Evolutionary conservation across 2,329 filamentous ascomycete genomes (phyloP), one percentile per base, ranked within the genome.

Genomic region (Furcasterigmium sp.): DNA sequence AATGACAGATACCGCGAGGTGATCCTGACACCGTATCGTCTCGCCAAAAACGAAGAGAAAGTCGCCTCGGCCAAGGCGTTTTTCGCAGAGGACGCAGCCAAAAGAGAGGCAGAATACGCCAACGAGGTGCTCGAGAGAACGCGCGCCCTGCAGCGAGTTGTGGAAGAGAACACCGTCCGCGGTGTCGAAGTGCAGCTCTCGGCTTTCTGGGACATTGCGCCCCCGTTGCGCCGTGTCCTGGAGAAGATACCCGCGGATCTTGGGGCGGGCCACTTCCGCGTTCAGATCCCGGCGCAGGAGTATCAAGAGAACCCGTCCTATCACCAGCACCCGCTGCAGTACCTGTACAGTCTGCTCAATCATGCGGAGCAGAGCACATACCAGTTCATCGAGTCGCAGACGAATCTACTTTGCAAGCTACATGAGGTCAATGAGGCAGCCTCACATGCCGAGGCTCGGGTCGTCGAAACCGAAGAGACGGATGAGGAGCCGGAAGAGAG

Each of bases 121-220:
- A 76, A 80, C 42, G 86, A 90, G 51, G 79, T 84, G 1, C 69
- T 91, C 25, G 75, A 80, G 50, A 82, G 93, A 11, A 82, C 84
- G 17, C 79, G 87, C 52, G 82, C 85, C 18, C 91, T 97, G 58
- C 76, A 87, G 52, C 75, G 77, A 37, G 80, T 93, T 7, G 80
- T 96, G 23, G 89, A 95, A 59, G 76, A 83, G 53, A 93, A 93
- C 43, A 91, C 95, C 18, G 82, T 83, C 17, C 82, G 87, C 9
- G 93, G 91, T 14, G 89, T 97, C 10, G 90, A 96, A 60, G 80
- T 89, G 43, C 93, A 97, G 64, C 76, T 96, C 3, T 91, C 85
- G 9, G 91, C 91, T 0, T 98, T 97, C 62, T 98, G 93, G 93
- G 93, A 98, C 58, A 95, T 97, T 55, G 91, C 91, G 2, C 93